These are phyloP conservation scores for Chytriomyces sp. DNA, from an alignment of 192 early-diverging fungal species.

Conservation along the genomic window DNA sequence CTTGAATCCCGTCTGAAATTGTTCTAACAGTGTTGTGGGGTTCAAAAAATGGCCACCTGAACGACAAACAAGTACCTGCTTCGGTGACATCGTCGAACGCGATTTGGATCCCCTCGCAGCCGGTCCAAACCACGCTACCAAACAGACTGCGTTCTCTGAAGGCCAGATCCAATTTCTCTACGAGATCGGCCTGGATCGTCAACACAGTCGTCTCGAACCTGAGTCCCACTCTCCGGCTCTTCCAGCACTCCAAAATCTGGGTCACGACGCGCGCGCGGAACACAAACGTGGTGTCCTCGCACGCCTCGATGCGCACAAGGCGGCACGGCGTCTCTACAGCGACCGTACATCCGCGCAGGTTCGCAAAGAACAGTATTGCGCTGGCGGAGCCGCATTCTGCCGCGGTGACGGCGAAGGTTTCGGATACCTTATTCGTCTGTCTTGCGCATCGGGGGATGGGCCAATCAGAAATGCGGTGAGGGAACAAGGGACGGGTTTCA, in stretches of 20 bases:
- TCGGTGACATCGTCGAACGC: neutral
- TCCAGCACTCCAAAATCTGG: slow-evolving; percentile 21
- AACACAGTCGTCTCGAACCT: neutral
- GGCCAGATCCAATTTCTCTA: neutral
- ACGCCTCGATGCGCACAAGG: slow-evolving; percentile 20
- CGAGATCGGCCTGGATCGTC: slow-evolving; percentile 18
- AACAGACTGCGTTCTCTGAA: neutral
- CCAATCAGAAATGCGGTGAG: too few relatives aligned
- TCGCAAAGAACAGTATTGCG: slow-evolving; percentile 14
- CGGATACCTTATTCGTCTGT: neutral
- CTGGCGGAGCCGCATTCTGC: neutral
- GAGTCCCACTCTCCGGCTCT: neutral
- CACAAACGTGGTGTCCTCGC: neutral
- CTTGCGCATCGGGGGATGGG: too few relatives aligned
- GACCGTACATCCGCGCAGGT: neutral
- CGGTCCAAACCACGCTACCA: slow-evolving; percentile 16
- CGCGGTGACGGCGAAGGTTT: neutral
- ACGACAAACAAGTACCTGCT: neutral
- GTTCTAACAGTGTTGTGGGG: neutral
- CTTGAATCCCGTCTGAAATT: neutral
- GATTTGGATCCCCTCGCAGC: neutral
- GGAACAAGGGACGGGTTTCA: too few relatives aligned
- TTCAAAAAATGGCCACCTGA: neutral
- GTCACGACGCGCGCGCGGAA: slow-evolving; percentile 1
- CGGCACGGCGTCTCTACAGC: slow-evolving; percentile 5